Evolutionary conservation across 148 eudicot genomes (phyloP), one percentile per base, ranked within the genome.

Genomic region (Diospyros lotus): DNA sequence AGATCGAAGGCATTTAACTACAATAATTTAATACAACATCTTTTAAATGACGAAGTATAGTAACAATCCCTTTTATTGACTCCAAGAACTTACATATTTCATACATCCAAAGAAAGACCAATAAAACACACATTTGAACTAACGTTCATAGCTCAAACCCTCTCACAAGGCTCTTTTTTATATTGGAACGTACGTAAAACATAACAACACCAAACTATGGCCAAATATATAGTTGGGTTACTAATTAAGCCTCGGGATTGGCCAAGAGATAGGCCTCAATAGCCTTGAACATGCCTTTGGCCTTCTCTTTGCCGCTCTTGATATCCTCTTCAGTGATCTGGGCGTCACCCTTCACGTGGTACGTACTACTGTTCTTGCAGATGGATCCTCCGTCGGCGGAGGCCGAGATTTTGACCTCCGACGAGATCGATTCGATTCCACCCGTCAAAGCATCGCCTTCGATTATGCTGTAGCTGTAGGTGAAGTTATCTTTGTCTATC

Each of bases 241-340:
- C 28, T 28, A 28, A 28, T 28, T 59, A 59, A 71, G 69, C 79
- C 41, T 60, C 79, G 18, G 68, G 73, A 40, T 76, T 68, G 4
- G 73, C 73, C 66, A 58, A 9, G 73, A 76, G 62, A 9, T 76
- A 69, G 68, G 68, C 79, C 55, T 69, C 79, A 60, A 76, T 54
- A 42, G 79, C 79, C 68, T 60, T 76, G 73, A 76, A 76, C 11
- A 76, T 15, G 14, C 12, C 10, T 2, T 51, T 45, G 59, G 66
- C 54, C 46, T 69, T 67, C 42, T 76, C 73, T 58, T 76, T 62
- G 38, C 73, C 79, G 10, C 55, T 6, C 79, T 76, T 76, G 4
- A 76, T 60, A 4, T 76, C 14, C 56, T 60, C 79, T 15, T 69
- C 68, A 1, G 67, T 17, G 50, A 76, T 41, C 12, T 45, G 41